These are phyloP conservation scores for Suhomyces tanzawaensis DNA, from an alignment of 805 yeast species.

Conservation along the genomic window DNA sequence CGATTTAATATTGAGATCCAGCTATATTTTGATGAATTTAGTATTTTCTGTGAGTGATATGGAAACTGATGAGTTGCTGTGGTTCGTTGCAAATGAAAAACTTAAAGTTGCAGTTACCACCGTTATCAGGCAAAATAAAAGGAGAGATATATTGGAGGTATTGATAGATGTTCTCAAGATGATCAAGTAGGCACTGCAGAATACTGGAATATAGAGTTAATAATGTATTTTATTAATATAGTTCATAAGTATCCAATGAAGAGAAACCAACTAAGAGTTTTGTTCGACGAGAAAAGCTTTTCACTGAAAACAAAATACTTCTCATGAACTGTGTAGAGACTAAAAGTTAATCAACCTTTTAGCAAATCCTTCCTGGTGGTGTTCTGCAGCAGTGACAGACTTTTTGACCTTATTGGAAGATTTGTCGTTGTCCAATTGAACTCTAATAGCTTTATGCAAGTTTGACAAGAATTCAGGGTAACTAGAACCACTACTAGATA, in stretches of 20 bases:
- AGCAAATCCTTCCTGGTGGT: constrained; percentile 34
- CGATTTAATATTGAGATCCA: constrained; percentile 29
- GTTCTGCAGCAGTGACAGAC: constrained; percentile 25
- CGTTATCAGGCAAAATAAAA: constrained; percentile 2
- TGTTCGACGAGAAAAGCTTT: too few species aligned
- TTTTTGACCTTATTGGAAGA: constrained; percentile 27
- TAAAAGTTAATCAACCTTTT: constrained; percentile 39
- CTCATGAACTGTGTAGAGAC: not conserved
- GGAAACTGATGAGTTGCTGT: not conserved
- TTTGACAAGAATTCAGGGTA: constrained; percentile 66
- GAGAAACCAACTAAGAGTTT: too few species aligned
- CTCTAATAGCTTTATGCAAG: constrained; percentile 63
- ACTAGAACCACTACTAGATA: constrained; percentile 44
- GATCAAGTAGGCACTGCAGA: too few species aligned
- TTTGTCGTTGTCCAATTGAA: constrained; percentile 48
- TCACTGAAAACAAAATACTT: too few species aligned
- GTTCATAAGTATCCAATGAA: too few species aligned
- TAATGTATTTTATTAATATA: too few species aligned
- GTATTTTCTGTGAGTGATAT: constrained; percentile 14
- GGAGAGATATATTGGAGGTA: constrained; percentile 12
- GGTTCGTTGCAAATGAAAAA: constrained; percentile 4
- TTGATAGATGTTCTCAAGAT: constrained; percentile 16
- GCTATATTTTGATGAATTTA: constrained; percentile 21
- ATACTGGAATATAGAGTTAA: too few species aligned
- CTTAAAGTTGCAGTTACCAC: constrained; percentile 6